These are phyloP conservation scores for Phialophora chinensis DNA, from an alignment of 2,329 filamentous ascomycete species.

Conservation along the genomic window DNA sequence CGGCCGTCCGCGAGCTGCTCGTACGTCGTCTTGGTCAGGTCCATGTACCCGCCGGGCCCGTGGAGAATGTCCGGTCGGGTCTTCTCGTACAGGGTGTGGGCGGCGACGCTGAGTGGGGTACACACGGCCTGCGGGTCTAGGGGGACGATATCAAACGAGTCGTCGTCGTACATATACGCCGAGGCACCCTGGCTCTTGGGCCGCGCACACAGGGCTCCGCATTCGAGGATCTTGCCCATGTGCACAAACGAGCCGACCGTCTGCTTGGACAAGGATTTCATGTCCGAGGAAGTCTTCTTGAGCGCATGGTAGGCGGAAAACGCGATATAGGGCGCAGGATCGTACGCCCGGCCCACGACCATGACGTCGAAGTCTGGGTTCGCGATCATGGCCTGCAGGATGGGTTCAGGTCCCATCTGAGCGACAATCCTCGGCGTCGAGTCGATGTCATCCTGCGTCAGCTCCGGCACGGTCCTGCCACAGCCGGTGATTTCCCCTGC, in stretches of 20 bases:
- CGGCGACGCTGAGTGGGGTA: constrained; percentile 57
- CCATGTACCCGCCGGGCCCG: constrained; percentile 58
- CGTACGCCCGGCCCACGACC: constrained; percentile 53
- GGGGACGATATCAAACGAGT: constrained; percentile 56
- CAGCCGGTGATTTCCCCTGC: constrained; percentile 9
- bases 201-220: constrained; percentile 54
- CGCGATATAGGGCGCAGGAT: constrained; percentile 47
- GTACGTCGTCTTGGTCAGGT: constrained; percentile 52
- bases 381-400: constrained; percentile 49
- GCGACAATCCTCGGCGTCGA: constrained; percentile 48
- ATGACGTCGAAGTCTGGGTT: constrained; percentile 54
- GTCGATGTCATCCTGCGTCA: constrained; percentile 49
- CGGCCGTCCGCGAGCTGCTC: constrained; percentile 49
- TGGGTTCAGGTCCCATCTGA: constrained; percentile 56
- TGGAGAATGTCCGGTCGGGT: constrained; percentile 57
- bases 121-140: constrained; percentile 50
- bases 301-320: not conserved
- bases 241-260: constrained; percentile 51
- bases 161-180: constrained; percentile 52
- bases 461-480: constrained; percentile 45
- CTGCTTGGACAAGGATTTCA: constrained; percentile 5
- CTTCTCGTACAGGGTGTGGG: constrained; percentile 63
- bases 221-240: constrained; percentile 65
- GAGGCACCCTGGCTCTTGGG: constrained; percentile 55
- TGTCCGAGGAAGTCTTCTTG: not conserved